Percentiles rank a stretch among this genome's conserved stretches.
Evolutionary conservation across 805 yeast species (phyloP).

Genomic region (Kazachstania martiniae): DNA sequence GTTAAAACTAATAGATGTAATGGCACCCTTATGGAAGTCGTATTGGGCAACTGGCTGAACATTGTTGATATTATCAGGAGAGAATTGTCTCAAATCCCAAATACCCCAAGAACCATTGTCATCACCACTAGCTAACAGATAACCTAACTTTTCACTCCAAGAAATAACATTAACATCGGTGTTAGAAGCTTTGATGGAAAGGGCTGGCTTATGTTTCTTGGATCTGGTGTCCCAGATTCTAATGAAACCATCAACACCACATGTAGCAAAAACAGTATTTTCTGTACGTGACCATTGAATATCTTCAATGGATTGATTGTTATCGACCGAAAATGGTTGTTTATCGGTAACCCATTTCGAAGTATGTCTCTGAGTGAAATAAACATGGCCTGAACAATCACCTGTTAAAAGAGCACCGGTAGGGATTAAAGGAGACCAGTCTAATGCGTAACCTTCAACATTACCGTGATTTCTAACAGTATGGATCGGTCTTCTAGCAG

Average conservation of each 20-base stretch:
- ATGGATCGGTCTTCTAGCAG: constrained; percentile 68
- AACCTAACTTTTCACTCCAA: constrained; percentile 83
- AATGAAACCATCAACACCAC: constrained; percentile 68
- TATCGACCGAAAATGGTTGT: constrained; percentile 53
- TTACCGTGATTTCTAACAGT: constrained; percentile 79
- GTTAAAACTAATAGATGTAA: constrained; percentile 88
- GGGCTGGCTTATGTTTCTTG: constrained; percentile 82
- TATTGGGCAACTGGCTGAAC: constrained; percentile 84
- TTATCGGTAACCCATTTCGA: constrained; percentile 80
- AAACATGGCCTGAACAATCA: constrained; percentile 77
- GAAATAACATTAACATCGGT: constrained; percentile 91
- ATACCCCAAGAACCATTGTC: constrained; percentile 97
- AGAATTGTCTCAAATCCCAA: constrained; percentile 89
- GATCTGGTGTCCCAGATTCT: constrained; percentile 97
- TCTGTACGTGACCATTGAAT: constrained; percentile 94
- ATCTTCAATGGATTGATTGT: constrained; percentile 81
- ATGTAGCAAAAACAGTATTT: constrained; percentile 88
- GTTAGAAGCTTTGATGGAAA: constrained; percentile 67
- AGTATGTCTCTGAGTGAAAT: constrained; percentile 64
- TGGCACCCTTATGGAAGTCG: constrained; percentile 87
- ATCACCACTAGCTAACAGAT: constrained; percentile 88
- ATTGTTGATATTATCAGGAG: constrained; percentile 33
- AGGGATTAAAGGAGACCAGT: constrained; percentile 83
- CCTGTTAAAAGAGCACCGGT: constrained; percentile 83
- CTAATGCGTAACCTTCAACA: constrained; percentile 95